Evolutionary conservation across 345 rosid genomes (phyloP).

Genomic region (Populus davidiana): DNA sequence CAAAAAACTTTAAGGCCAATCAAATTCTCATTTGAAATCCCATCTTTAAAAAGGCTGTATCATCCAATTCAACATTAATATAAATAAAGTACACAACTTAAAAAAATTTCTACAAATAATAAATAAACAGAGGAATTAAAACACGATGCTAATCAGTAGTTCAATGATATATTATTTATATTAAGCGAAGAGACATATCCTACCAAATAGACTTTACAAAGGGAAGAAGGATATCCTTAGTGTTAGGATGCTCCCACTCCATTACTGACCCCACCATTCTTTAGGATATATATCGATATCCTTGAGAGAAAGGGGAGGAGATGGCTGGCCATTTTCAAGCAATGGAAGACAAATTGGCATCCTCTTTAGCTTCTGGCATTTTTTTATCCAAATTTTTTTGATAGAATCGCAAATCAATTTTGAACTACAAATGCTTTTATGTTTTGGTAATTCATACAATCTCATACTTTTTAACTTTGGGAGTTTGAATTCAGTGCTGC

Average conservation of each 20-base stretch:
- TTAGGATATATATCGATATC: not conserved
- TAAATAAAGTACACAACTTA: no score
- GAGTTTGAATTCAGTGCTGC: not conserved
- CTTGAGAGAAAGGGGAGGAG: slow-evolving; percentile 11
- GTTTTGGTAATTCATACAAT: not conserved
- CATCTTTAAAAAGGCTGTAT: no score
- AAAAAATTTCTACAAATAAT: no score
- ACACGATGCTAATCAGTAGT: no score
- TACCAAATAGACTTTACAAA: not conserved
- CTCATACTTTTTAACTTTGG: not conserved
- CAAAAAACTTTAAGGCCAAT: slow-evolving; percentile 32
- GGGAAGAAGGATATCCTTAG: not conserved
- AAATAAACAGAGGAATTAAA: no score
- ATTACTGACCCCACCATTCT: slow-evolving; percentile 13
- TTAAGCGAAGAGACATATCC: no score
- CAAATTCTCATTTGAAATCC: no score
- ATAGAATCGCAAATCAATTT: slow-evolving; percentile 12
- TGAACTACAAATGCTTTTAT: slow-evolving; percentile 12
- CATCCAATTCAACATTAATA: no score
- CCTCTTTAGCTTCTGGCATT: slow-evolving; percentile 19
- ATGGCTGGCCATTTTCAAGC: slow-evolving; percentile 6
- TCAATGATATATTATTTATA: no score
- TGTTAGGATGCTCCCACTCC: slow-evolving; percentile 22
- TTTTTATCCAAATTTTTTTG: rapidly evolving
- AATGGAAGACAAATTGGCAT: slow-evolving; percentile 13